These are phyloP conservation scores for Colletotrichum liriopes DNA, from an alignment of 2,329 filamentous ascomycete species.

Conservation along the genomic window DNA sequence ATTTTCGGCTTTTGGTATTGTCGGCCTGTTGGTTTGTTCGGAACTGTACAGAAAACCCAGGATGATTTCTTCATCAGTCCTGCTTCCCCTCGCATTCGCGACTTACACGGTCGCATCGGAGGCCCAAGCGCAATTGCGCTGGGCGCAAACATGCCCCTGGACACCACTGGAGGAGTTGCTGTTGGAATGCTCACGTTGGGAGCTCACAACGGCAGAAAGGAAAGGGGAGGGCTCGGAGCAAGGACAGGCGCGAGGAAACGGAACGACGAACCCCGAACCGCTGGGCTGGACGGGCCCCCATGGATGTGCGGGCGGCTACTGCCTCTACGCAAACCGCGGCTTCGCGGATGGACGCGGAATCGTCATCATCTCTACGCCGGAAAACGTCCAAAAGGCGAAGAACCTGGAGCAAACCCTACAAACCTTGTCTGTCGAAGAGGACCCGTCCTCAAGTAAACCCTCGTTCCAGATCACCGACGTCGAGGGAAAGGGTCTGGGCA, in stretches of 20 bases:
- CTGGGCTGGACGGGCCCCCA: slow-evolving; percentile 39
- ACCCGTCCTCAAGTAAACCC: slow-evolving; percentile 3
- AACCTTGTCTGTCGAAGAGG: background rate
- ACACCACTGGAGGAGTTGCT: slow-evolving; percentile 29
- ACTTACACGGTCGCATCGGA: slow-evolving; percentile 20
- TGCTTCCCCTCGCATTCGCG: slow-evolving; percentile 13
- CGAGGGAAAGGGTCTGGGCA: slow-evolving; percentile 46
- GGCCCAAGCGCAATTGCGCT: slow-evolving; percentile 10
- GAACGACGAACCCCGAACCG: background rate
- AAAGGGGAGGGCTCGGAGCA: background rate
- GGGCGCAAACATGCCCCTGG: slow-evolving; percentile 21
- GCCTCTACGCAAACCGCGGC: slow-evolving; percentile 53
- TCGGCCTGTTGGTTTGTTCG: background rate
- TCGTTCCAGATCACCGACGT: slow-evolving; percentile 46
- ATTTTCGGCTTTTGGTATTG: background rate
- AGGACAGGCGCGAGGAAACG: background rate
- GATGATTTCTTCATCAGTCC: slow-evolving; percentile 13
- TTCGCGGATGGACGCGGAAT: slow-evolving; percentile 58
- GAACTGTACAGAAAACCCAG: background rate
- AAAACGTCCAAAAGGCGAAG: slow-evolving; percentile 36
- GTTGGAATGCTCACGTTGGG: slow-evolving; percentile 22
- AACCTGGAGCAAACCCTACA: background rate
- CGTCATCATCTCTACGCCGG: slow-evolving; percentile 55
- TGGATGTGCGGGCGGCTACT: slow-evolving; percentile 45
- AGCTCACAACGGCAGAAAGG: background rate